Conservation (phyloP, 108 stramenopile genomes). For the Cyclotella sp. region DNA sequence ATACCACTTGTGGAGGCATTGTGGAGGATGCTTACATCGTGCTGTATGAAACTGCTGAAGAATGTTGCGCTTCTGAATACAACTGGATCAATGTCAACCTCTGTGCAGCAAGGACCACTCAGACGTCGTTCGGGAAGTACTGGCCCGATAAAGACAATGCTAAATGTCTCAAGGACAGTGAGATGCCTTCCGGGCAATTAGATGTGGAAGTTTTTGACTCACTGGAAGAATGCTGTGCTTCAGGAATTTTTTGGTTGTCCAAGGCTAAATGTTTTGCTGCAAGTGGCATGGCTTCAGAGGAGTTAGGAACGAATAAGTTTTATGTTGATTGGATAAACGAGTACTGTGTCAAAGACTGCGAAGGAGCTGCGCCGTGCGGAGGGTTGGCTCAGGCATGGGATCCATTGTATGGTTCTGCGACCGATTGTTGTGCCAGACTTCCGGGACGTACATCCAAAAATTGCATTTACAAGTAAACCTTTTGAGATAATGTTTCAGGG, state of each 20-base stretch:
- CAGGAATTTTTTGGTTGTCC: slow-evolving; percentile 4
- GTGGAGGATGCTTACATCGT: slow-evolving; percentile 1
- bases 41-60: slow-evolving; percentile 10
- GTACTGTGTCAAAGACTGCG: slow-evolving; percentile 8
- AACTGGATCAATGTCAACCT: slow-evolving; percentile 15
- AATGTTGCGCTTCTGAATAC: slow-evolving; percentile 6
- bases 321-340: not conserved
- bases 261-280: slow-evolving; percentile 3
- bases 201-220: not conserved
- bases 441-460: not conserved
- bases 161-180: slow-evolving; percentile 11
- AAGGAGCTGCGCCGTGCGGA: slow-evolving; percentile 13
- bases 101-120: slow-evolving; percentile 10
- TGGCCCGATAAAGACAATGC: slow-evolving; percentile 6
- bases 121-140: not conserved
- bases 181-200: not conserved
- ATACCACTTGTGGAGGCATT: slow-evolving; percentile 16
- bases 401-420: not conserved
- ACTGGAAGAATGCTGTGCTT: slow-evolving; percentile 3
- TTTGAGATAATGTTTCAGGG: no score
- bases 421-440: slow-evolving; percentile 6
- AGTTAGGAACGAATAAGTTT: slow-evolving; percentile 2
- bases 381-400: slow-evolving; percentile 14
- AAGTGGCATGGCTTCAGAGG: slow-evolving; percentile 7
- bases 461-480: not conserved